Evolutionary conservation across 1,139 yeast genomes (phyloP).

Genomic region (Zygoascus hellenicus): DNA sequence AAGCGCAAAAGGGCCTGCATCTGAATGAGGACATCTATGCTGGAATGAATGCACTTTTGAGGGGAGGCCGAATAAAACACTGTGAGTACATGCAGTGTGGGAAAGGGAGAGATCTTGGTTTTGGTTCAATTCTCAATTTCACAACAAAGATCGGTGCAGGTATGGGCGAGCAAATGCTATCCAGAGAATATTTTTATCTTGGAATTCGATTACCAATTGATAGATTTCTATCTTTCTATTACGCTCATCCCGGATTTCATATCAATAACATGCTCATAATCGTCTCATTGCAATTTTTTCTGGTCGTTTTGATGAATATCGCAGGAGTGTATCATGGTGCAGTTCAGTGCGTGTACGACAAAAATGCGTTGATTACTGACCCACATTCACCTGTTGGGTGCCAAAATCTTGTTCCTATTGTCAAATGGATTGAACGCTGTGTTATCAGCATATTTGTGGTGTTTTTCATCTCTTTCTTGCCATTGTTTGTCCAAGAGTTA

Average conservation of each 20-base stretch:
- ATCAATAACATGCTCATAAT: constrained; percentile 75
- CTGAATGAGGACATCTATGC: constrained; percentile 89
- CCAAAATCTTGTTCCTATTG: constrained; percentile 63
- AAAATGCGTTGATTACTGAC: constrained; percentile 54
- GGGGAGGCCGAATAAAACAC: constrained; percentile 85
- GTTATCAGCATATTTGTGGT: constrained; percentile 78
- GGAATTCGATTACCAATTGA: constrained; percentile 79
- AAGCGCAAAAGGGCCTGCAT: constrained; percentile 82
- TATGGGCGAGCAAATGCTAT: constrained; percentile 86
- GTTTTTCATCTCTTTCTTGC: constrained; percentile 76
- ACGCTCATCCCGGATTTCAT: constrained; percentile 91
- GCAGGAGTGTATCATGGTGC: constrained; percentile 61
- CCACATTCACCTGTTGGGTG: constrained; percentile 66
- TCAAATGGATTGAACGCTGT: constrained; percentile 76
- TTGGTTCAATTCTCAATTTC: constrained; percentile 75
- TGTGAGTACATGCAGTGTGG: constrained; percentile 90
- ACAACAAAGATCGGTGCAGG: constrained; percentile 91
- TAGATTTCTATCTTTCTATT: constrained; percentile 74
- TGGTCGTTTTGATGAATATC: constrained; percentile 59
- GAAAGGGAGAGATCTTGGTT: constrained; percentile 85
- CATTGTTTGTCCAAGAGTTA: constrained; percentile 71
- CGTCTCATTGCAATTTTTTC: constrained; percentile 64
- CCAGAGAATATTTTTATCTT: constrained; percentile 76
- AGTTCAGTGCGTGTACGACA: constrained; percentile 46
- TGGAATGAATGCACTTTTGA: constrained; percentile 72